Conservation (phyloP, 1,284 basidiomycete genomes). For the Phaffia rhodozyma region DNA sequence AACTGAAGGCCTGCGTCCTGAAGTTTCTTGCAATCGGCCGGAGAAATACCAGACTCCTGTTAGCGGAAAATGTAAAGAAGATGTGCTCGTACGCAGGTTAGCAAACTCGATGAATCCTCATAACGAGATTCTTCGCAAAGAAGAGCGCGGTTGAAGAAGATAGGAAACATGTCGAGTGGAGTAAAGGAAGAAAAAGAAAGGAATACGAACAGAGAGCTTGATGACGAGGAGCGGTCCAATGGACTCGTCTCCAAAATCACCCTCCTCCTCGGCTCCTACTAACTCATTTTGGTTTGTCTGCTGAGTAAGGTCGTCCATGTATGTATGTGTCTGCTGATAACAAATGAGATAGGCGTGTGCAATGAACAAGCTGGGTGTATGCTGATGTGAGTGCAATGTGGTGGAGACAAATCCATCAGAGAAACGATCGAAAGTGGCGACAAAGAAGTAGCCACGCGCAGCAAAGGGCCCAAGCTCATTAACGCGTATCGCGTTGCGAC, state of each 20-base stretch:
- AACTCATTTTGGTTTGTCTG: slow-evolving; percentile 13
- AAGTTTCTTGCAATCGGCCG: slow-evolving; percentile 92
- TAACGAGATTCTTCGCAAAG: not conserved
- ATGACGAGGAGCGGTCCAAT: slow-evolving; percentile 67
- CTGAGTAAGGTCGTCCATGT: not conserved
- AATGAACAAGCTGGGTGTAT: no score
- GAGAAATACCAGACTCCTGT: slow-evolving; percentile 73
- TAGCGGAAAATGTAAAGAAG: not conserved
- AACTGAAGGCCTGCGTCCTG: slow-evolving; percentile 63
- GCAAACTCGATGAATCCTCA: not conserved
- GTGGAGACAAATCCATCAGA: no score
- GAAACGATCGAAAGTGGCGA: no score
- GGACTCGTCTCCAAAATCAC: slow-evolving; percentile 45
- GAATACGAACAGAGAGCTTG: slow-evolving; percentile 51
- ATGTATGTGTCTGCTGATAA: no score
- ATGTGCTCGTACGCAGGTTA: not conserved
- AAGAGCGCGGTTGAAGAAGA: not conserved
- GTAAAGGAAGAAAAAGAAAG: not conserved
- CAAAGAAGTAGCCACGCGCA: no score
- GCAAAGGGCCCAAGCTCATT: no score
- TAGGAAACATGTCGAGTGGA: not conserved
- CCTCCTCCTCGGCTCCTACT: slow-evolving; percentile 31
- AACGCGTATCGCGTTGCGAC: no score
- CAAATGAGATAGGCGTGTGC: no score
- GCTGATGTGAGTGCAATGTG: no score